Evolutionary conservation across 345 rosid genomes (phyloP).

Genomic region (Viola odorata): DNA sequence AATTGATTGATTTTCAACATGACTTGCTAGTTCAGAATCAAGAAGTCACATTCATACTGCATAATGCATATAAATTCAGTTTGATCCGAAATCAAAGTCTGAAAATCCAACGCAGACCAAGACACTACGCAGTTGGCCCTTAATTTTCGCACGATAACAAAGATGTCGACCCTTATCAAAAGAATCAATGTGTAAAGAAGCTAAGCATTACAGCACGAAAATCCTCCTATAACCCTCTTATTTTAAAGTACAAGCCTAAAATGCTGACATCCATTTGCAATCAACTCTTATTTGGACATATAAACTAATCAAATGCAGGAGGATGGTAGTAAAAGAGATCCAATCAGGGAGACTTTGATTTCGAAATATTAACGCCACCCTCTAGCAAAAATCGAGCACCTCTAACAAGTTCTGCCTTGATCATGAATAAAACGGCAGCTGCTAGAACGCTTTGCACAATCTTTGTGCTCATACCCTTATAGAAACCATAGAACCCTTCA

Average conservation of each 20-base stretch:
- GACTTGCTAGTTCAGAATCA: no score
- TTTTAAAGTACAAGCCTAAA: conserved; percentile 1
- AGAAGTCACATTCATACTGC: no score
- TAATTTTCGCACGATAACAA: no score
- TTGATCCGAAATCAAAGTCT: no score
- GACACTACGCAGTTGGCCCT: no score
- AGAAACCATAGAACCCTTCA: conserved; percentile 80
- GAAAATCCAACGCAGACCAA: no score
- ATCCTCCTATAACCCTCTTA: conserved; percentile 3
- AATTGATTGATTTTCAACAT: no score
- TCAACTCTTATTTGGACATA: not conserved
- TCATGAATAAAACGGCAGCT: conserved; percentile 85
- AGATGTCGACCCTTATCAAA: not conserved
- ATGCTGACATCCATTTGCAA: not conserved
- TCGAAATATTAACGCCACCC: conserved; percentile 17
- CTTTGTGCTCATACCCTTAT: conserved; percentile 95
- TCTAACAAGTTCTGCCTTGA: conserved; percentile 88
- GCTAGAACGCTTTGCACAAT: conserved; percentile 87
- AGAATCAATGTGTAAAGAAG: not conserved
- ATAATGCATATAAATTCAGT: no score
- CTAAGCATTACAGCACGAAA: not conserved
- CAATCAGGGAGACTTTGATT: conserved; percentile 34
- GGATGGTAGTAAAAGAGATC: not conserved
- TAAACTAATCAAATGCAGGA: not conserved
- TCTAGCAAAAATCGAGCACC: conserved; percentile 54